Evolutionary conservation across 139 green algal species (phyloP).

Genomic region (Tetradesmus lagerheimii): DNA sequence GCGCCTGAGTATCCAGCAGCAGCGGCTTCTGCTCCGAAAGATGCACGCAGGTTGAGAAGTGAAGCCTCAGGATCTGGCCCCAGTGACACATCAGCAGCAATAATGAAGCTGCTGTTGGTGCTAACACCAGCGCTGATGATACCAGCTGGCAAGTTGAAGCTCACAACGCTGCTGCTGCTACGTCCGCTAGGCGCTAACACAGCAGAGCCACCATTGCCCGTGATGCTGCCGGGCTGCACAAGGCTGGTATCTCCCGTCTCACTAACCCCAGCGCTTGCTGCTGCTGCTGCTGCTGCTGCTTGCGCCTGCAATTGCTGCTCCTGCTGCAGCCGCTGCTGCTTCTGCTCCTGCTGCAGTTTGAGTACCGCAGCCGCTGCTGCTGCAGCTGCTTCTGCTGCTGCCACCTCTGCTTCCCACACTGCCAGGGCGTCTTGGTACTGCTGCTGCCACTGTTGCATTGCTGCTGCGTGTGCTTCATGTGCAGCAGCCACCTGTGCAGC

Average conservation of each 20-base stretch:
- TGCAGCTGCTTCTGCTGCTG: slow-evolving; percentile 13
- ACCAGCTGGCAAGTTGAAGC: background rate
- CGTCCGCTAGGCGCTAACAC: no score
- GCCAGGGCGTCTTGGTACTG: slow-evolving; percentile 6
- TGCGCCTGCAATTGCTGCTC: background rate
- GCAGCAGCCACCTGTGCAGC: slow-evolving; percentile 22
- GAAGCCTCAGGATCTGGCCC: background rate
- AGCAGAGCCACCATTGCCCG: background rate
- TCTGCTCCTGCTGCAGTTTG: background rate
- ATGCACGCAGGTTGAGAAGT: background rate
- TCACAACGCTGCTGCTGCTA: background rate
- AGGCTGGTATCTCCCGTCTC: background rate
- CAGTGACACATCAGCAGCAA: background rate
- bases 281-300: background rate
- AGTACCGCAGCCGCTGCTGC: slow-evolving; percentile 3
- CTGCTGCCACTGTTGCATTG: slow-evolving; percentile 29
- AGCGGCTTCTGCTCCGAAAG: background rate
- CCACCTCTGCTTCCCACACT: slow-evolving; percentile 17
- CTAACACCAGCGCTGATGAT: background rate
- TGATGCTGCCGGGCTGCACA: background rate
- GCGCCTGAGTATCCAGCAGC: background rate
- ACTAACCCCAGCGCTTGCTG: background rate
- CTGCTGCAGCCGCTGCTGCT: background rate
- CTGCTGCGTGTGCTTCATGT: slow-evolving; percentile 2
- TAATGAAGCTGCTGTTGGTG: background rate